Percentiles rank a stretch among this genome's conserved stretches.
phyloP scores from a whole-genome alignment of 306 rosid species.

The Dryas alaskensis region DNA sequence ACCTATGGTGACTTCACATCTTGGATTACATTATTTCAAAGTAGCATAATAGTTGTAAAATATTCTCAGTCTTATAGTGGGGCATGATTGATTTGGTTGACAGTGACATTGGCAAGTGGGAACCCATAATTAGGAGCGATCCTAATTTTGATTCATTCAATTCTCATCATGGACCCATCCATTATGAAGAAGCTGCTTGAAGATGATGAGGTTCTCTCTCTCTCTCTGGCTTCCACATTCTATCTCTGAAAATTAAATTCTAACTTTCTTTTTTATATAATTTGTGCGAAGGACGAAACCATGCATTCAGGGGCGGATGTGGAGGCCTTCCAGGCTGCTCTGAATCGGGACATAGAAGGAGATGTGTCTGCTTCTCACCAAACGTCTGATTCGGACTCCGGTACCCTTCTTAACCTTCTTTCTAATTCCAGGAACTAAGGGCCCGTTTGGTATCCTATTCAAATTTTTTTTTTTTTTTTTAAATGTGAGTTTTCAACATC shows the following conservation, averaged over 20 bases:
- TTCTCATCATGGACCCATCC: slow-evolving; percentile 66
- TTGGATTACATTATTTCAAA: too few species aligned
- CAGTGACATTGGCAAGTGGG: too few species aligned
- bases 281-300: slow-evolving; percentile 62
- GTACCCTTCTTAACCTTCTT: slow-evolving; percentile 21
- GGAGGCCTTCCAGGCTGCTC: slow-evolving; percentile 86
- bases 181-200: slow-evolving; percentile 92
- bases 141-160: too few species aligned
- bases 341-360: slow-evolving; percentile 76
- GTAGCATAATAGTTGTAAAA: too few species aligned
- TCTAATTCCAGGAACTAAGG: background rate
- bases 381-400: slow-evolving; percentile 53
- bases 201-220: slow-evolving; percentile 69
- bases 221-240: slow-evolving; percentile 6
- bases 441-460: too few species aligned
- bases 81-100: too few species aligned
- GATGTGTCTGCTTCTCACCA: slow-evolving; percentile 47
- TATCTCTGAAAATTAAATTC: background rate
- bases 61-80: too few species aligned
- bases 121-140: too few species aligned
- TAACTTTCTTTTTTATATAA: background rate
- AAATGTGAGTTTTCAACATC: too few species aligned
- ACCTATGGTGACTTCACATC: too few species aligned
- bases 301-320: slow-evolving; percentile 90
- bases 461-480: too few species aligned